Base-by-base conservation (phyloP, 805 yeast species). In the Pichia nakasei region DNA sequence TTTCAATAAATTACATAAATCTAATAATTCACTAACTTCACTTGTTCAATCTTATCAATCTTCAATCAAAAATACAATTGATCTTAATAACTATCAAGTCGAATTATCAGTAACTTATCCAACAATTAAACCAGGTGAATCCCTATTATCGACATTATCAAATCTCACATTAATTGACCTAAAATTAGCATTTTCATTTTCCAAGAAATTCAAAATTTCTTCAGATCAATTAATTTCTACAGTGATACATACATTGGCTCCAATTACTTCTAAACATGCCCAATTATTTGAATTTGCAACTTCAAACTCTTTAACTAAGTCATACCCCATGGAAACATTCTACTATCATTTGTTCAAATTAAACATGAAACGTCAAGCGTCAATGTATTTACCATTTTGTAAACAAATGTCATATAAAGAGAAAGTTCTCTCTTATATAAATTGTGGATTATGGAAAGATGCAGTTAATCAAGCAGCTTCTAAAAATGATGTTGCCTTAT, bases 291-390 rank as follows among this genome's bases (percentile, higher is more conserved):
- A 74, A 26, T 72, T 78, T 53, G 73, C 80, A 0, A 67, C 64
- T 3, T 56, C 61, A 1, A 68, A 66, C 37, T 80, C 76, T 48
- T 76, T 93, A 0, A 31, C 36, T 5, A 35, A 39, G n/a, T 83
- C 85, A 0, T 83, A 87, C 35, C 88, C 91, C 0, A 81, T 80
- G 47, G 71, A 69, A 47, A 79, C 82, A 0, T 79, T 87, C 50
- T 83, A 69, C 44, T 65, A 71, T 15, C 73, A 75, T 33, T 70
- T 81, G 33, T 53, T 73, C 35, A 68, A 67, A 43, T 66, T 72
- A 4, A 84, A 79, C 0, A 80, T 81, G 27, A 63, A 68, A 33
- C 65, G 75, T 20, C 79, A 79, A 39, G 85, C 91, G 1, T 70
- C 80, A 0, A 55, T 63, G 18, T 85, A 81, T 52, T 72, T 87